Evolutionary conservation across 2,329 filamentous ascomycete species (phyloP).

Genomic region (Fusarium cyanostomum): DNA sequence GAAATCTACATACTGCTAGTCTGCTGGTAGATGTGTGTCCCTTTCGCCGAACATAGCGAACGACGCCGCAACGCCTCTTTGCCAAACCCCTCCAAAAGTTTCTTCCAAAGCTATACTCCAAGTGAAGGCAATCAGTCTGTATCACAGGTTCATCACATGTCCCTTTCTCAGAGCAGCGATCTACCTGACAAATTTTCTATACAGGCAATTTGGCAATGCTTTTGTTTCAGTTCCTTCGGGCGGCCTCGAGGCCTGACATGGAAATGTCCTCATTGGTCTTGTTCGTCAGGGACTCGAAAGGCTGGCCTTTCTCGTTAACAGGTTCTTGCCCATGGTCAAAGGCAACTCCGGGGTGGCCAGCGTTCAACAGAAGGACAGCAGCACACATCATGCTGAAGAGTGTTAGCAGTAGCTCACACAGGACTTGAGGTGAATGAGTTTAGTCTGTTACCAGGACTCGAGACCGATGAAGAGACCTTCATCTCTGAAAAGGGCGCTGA

Average conservation of each 20-base stretch:
- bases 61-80: conserved; percentile 10
- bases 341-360: conserved; percentile 34
- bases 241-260: neutral
- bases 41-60: neutral
- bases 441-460: conserved; percentile 34
- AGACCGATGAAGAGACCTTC: conserved; percentile 40
- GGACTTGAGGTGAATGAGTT: neutral
- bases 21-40: neutral
- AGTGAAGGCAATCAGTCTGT: neutral
- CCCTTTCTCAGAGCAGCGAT: neutral
- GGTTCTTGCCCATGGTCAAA: conserved; percentile 8
- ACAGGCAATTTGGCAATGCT: neutral
- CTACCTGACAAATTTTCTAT: neutral
- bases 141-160: neutral
- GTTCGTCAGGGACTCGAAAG: neutral
- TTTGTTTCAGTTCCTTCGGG: neutral
- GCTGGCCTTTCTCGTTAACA: conserved; percentile 8
- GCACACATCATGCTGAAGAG: conserved; percentile 35
- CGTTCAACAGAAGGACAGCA: conserved; percentile 35
- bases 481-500: conserved; percentile 39
- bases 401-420: conserved; percentile 8
- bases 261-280: conserved; percentile 7
- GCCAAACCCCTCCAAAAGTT: neutral
- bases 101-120: neutral
- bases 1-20: neutral